Evolutionary conservation across 805 yeast species (phyloP).

Genomic region (Yarrowia alimentaria): DNA sequence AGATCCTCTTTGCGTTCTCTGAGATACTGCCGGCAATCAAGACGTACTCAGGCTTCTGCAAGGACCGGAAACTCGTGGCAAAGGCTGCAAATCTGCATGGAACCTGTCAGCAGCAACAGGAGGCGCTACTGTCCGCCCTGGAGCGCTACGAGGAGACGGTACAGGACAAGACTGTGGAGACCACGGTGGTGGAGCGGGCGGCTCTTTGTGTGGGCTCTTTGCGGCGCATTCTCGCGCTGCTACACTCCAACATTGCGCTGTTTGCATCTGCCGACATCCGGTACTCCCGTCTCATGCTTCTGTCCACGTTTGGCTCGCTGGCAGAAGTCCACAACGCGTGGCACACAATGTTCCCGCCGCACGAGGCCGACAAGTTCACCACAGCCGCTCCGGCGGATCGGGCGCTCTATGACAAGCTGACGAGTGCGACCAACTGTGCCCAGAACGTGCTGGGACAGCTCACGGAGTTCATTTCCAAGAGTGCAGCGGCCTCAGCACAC

Average conservation of each 20-base stretch:
- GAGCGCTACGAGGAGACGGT: slow-evolving; percentile 39
- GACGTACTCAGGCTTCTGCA: slow-evolving; percentile 56
- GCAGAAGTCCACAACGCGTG: slow-evolving; percentile 69
- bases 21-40: slow-evolving; percentile 62
- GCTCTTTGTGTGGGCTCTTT: slow-evolving; percentile 38
- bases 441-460: slow-evolving; percentile 75
- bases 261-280: slow-evolving; percentile 49
- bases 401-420: slow-evolving; percentile 62
- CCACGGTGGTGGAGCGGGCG: slow-evolving; percentile 15
- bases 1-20: slow-evolving; percentile 59
- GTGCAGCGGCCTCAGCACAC: slow-evolving; percentile 43
- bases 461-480: slow-evolving; percentile 45
- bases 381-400: slow-evolving; percentile 48
- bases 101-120: slow-evolving; percentile 30
- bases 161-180: slow-evolving; percentile 7
- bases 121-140: slow-evolving; percentile 52
- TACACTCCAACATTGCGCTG: slow-evolving; percentile 1
- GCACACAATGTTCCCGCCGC: slow-evolving; percentile 41
- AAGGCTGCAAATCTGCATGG: slow-evolving; percentile 26
- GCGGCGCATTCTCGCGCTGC: slow-evolving; percentile 7
- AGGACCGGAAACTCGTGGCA: slow-evolving; percentile 40
- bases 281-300: slow-evolving; percentile 60
- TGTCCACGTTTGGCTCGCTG: slow-evolving; percentile 61
- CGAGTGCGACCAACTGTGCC: slow-evolving; percentile 63
- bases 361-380: slow-evolving; percentile 21